These are phyloP conservation scores for Ailanthus altissimus DNA, from an alignment of 345 rosid genomes.

Conservation along the genomic window DNA sequence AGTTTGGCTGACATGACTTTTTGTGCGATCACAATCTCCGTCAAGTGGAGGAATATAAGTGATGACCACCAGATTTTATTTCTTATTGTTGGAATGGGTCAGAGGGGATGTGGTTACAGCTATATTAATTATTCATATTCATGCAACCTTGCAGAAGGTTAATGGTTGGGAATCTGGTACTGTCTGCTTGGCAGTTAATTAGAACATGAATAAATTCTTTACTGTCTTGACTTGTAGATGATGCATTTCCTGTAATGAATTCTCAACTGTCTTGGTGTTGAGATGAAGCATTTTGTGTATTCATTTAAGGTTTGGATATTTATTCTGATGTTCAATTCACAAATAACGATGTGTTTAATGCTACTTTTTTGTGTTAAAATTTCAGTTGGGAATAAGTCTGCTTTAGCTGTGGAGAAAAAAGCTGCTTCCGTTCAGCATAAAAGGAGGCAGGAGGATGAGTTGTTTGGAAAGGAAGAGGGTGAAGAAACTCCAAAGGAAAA, in stretches of 20 bases:
- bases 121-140: not conserved
- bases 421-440: slow-evolving; percentile 41
- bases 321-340: not conserved
- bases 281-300: not conserved
- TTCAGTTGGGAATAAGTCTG: slow-evolving; percentile 45
- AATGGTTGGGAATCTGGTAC: not conserved
- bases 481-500: slow-evolving; percentile 54
- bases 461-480: slow-evolving; percentile 47
- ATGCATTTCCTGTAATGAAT: not conserved
- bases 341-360: not conserved
- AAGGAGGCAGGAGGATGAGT: slow-evolving; percentile 45
- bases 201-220: not conserved
- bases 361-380: not conserved
- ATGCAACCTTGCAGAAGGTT: not conserved
- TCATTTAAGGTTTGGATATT: slow-evolving; percentile 2
- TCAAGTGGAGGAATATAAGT: not conserved
- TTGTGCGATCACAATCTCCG: not conserved
- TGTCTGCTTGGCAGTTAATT: not conserved
- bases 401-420: slow-evolving; percentile 43
- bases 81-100: not conserved
- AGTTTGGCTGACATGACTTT: not conserved
- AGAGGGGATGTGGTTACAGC: not conserved
- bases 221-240: not conserved
- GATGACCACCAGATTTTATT: not conserved
- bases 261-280: not conserved